phyloP scores from a whole-genome alignment of 148 eudicot species.

The Arbutus unedo region DNA sequence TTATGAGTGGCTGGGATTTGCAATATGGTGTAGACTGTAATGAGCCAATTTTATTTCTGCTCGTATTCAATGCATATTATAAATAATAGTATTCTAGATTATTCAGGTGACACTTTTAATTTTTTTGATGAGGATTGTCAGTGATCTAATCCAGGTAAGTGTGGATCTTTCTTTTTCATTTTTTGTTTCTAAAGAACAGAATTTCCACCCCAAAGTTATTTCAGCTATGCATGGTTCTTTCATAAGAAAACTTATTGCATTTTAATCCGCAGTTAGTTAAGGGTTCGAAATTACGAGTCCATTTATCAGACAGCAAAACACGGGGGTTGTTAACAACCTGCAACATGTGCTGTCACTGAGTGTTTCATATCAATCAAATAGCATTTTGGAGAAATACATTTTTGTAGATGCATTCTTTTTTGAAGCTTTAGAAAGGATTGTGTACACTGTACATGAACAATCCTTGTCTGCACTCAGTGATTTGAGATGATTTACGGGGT shows the following conservation, averaged over 20 bases:
- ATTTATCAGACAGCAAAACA: neutral
- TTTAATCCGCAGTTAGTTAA: neutral
- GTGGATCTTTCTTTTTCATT: neutral
- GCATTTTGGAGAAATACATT: neutral
- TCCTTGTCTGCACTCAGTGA: neutral
- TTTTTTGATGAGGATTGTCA: constrained; percentile 8
- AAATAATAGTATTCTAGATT: neutral
- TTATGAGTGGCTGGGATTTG: neutral
- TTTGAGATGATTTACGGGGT: neutral
- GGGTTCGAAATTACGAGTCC: neutral
- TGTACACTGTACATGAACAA: neutral
- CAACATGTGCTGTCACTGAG: neutral
- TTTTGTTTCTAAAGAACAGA: neutral
- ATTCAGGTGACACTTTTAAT: neutral
- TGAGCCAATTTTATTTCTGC: neutral
- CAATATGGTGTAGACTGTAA: neutral
- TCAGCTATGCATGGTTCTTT: neutral
- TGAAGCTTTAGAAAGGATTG: neutral
- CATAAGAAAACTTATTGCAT: neutral
- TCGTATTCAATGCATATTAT: neutral
- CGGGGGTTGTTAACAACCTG: neutral
- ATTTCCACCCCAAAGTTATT: neutral
- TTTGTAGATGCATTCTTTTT: neutral
- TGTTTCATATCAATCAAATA: constrained; percentile 2
- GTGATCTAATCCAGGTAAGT: neutral